phyloP scores from a whole-genome alignment of 139 green algal species.

The Chlorella sp. region DNA sequence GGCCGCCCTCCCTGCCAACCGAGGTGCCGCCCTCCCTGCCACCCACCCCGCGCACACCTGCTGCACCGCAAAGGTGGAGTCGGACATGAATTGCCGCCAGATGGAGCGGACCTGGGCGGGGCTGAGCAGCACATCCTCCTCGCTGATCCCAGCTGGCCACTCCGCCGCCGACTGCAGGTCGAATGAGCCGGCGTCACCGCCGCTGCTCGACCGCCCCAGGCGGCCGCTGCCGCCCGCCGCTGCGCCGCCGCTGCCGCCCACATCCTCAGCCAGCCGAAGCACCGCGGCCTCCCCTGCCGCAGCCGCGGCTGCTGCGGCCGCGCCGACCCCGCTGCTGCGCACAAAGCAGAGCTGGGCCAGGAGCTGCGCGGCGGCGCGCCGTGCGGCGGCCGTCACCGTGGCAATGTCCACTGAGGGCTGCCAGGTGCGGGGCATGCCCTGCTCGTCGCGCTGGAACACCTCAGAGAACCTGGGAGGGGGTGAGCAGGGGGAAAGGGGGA shows the following conservation, averaged over 20 bases:
- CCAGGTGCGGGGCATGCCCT: slow-evolving; percentile 82
- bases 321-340: slow-evolving; percentile 6
- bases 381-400: slow-evolving; percentile 61
- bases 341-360: slow-evolving; percentile 74
- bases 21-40: background rate
- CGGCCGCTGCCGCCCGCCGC: background rate
- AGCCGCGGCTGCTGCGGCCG: background rate
- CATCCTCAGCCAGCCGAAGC: slow-evolving; percentile 11
- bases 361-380: slow-evolving; percentile 69
- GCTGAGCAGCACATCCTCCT: slow-evolving; percentile 58
- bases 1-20: too few relatives aligned
- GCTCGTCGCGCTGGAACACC: slow-evolving; percentile 79
- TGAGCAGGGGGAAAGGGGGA: too few relatives aligned
- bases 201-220: background rate
- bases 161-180: slow-evolving; percentile 59
- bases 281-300: slow-evolving; percentile 25
- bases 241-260: slow-evolving; percentile 20
- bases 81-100: slow-evolving; percentile 80
- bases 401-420: slow-evolving; percentile 76
- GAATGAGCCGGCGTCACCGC: slow-evolving; percentile 31
- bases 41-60: slow-evolving; percentile 48
- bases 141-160: slow-evolving; percentile 59
- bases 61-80: slow-evolving; percentile 74
- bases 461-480: slow-evolving; percentile 68
- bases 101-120: slow-evolving; percentile 61